Evolutionary conservation across 257 asterid genomes (phyloP).

Genomic region (Jacaranda mimosifolia): DNA sequence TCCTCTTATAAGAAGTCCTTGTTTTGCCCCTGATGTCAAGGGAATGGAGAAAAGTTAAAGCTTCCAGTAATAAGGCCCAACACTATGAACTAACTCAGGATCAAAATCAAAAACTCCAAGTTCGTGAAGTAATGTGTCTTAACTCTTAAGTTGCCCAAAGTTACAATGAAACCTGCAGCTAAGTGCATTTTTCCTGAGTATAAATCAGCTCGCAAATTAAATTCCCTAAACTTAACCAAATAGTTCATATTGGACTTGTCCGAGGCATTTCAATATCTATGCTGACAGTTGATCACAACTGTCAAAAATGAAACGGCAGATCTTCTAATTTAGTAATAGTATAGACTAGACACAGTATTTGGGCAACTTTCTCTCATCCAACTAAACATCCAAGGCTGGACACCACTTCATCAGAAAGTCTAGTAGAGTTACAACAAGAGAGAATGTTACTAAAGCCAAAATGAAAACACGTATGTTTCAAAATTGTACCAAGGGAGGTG

Average conservation of each 20-base stretch:
- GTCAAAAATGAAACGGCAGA: slow-evolving; percentile 5
- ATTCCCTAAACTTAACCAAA: slow-evolving; percentile 7
- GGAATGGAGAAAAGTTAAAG: slow-evolving; percentile 31
- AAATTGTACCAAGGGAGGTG: slow-evolving; percentile 88
- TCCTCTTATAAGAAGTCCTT: slow-evolving; percentile 94
- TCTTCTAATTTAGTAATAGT: neutral
- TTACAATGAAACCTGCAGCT: slow-evolving; percentile 18
- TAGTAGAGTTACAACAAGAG: neutral
- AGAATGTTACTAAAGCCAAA: slow-evolving; percentile 23
- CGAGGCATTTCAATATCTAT: slow-evolving; percentile 12
- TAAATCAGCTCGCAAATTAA: slow-evolving; percentile 9
- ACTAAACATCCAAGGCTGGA: slow-evolving; percentile 30
- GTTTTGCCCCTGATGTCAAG: slow-evolving; percentile 78
- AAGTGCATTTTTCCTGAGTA: slow-evolving; percentile 19
- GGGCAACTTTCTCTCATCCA: slow-evolving; percentile 14
- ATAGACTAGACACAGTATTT: slow-evolving; percentile 3
- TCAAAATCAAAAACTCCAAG: neutral
- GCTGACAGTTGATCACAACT: neutral
- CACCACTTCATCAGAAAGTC: slow-evolving; percentile 9
- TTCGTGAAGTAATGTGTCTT: slow-evolving; percentile 11
- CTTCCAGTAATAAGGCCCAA: slow-evolving; percentile 32
- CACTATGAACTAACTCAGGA: slow-evolving; percentile 21
- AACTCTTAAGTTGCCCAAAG: neutral
- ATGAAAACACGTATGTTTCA: slow-evolving; percentile 4
- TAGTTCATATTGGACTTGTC: slow-evolving; percentile 24